Evolutionary conservation across 768 basidiomycete species (phyloP).

Genomic region (Russula virescens): DNA sequence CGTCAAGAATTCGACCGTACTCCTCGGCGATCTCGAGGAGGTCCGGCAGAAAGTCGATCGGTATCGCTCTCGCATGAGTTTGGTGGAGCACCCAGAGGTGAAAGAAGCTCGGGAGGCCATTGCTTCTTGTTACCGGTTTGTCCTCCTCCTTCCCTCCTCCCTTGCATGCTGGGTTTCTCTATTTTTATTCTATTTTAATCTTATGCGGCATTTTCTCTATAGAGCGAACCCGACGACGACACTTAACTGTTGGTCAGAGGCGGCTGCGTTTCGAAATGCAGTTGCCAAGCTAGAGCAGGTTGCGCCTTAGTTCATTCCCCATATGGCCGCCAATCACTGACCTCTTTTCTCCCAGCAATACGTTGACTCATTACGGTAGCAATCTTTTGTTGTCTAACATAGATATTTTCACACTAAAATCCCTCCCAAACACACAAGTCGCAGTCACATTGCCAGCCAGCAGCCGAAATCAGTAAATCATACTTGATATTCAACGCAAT

Average conservation of each 20-base stretch:
- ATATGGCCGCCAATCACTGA: not conserved
- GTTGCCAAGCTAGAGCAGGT: conserved; percentile 69
- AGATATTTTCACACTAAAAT: not conserved
- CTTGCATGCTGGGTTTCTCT: not conserved
- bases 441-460: conserved; percentile 3
- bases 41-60: conserved; percentile 66
- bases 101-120: conserved; percentile 55
- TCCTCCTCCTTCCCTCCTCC: conserved; percentile 8
- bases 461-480: no score
- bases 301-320: conserved; percentile 19
- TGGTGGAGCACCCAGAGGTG: conserved; percentile 51
- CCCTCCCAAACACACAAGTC: not conserved
- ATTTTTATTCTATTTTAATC: not conserved
- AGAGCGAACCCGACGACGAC: conserved; percentile 45
- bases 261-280: conserved; percentile 60
- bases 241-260: conserved; percentile 72
- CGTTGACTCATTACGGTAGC: conserved; percentile 44
- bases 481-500: not conserved
- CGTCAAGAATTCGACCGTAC: conserved; percentile 52
- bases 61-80: conserved; percentile 51
- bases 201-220: no score
- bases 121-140: conserved; percentile 70
- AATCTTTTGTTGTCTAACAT: not conserved
- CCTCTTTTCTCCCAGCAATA: conserved; percentile 44
- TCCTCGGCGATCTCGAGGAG: conserved; percentile 73